Conservation (phyloP, 768 basidiomycete species). For the Hypholoma fasciculare region DNA sequence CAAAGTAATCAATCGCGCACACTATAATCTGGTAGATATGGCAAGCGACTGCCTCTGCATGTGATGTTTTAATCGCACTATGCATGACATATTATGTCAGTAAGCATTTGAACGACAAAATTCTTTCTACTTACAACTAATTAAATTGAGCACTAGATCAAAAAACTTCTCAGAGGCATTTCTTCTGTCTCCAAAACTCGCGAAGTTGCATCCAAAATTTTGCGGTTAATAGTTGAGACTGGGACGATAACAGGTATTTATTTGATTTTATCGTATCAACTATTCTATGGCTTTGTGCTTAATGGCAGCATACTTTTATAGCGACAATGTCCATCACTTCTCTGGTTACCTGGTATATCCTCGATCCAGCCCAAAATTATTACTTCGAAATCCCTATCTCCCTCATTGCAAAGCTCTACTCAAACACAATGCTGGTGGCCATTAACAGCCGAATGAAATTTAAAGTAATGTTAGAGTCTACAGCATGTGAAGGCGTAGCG, state of each 20-base stretch:
- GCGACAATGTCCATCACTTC: background rate
- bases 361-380: background rate
- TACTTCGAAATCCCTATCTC: background rate
- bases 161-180: background rate
- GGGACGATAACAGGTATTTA: constrained; percentile 7
- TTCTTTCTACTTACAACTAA: too few species aligned
- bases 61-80: constrained; percentile 7
- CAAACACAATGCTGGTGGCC: constrained; percentile 10
- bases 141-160: background rate
- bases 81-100: constrained; percentile 10
- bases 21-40: background rate
- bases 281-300: background rate
- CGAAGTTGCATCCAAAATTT: background rate
- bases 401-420: constrained; percentile 7
- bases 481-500: background rate
- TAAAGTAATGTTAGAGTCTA: background rate
- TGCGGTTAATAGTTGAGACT: constrained; percentile 9
- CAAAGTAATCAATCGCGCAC: too few species aligned
- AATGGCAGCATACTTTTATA: background rate
- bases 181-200: background rate
- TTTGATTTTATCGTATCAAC: background rate
- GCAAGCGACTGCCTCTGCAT: background rate
- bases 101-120: background rate
- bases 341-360: background rate
- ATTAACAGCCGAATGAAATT: constrained; percentile 9